Base-by-base conservation (phyloP, 1,284 basidiomycete genomes). In the Trichosporon faecale region DNA sequence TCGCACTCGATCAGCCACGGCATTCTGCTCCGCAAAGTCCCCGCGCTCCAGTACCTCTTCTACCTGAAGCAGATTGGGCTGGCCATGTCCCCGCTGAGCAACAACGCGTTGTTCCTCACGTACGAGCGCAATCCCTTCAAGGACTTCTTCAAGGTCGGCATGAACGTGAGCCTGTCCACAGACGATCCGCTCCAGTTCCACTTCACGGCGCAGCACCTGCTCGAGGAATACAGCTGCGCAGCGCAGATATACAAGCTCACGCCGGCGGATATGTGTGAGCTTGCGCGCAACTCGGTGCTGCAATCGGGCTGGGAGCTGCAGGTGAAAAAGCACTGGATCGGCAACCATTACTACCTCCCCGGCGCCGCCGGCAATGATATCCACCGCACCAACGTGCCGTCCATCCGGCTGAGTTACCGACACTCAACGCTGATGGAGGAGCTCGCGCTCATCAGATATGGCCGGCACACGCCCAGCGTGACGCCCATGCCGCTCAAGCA, bases 251-350 rank as follows among this genome's bases (percentile, higher is more conserved):
- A 95, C 84, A 95, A 96, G 84, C 85, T 97, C 65, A 92, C 93
- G 1, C 85, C 85, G 1, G 85, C 85, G 21, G 87, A 88, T 75
- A 88, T 88, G 87, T 88, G 87, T 63, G 96, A 99, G 84, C 88
- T 99, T 29, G 96, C 97, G 21, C 89, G 96, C 63, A 99, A 98
- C 85, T 95, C 93, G 1, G 96, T 98, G 40, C 86, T 94, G 67
- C 97, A 99, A 82, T 95, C 92, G 74, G 97, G 97, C 1, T 99
- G 98, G 84, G 97, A 99, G 84, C 98, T 98, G 94, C 92, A 97
- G 82, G 85, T 98, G 78, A 99, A 99, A 85, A 90, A 94, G 16
- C 97, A 98, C 83, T 99, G 97, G 96, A 86, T 97, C 3, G 94
- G 95, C 0, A 87, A 91, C 73, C 85, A 91, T 72, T 98, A 94